A percentile compares a stretch with the other conserved stretches of the same genome.
phyloP scores from a whole-genome alignment of 2,329 filamentous ascomycete species.

The Aspergillus fischeri region DNA sequence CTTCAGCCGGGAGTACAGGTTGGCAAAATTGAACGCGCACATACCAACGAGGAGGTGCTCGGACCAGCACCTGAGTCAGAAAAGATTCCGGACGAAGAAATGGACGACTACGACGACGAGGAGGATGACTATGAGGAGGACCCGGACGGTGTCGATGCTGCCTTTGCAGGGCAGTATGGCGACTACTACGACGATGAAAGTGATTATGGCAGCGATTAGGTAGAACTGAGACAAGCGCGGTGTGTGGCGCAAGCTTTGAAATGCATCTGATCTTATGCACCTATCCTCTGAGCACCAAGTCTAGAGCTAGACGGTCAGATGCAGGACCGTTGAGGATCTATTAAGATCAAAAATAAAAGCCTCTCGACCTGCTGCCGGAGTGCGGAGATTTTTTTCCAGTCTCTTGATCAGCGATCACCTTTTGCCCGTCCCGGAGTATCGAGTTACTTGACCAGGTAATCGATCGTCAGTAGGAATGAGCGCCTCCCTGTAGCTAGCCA shows the following conservation, averaged over 20 bases:
- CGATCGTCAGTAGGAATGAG: background rate
- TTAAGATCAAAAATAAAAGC: background rate
- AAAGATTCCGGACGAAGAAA: conserved; percentile 16
- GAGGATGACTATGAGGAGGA: conserved; percentile 32
- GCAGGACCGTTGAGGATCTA: background rate
- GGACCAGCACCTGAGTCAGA: conserved; percentile 16
- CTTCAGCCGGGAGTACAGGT: conserved; percentile 2
- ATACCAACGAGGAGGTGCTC: conserved; percentile 21
- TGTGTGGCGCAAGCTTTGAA: too few species aligned
- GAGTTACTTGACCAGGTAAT: background rate
- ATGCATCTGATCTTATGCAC: background rate
- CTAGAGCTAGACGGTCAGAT: background rate
- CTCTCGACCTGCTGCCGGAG: background rate
- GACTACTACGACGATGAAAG: conserved; percentile 30
- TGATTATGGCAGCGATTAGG: conserved; percentile 31
- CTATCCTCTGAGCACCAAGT: background rate
- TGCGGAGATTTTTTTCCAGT: background rate
- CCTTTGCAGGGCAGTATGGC: conserved; percentile 35
- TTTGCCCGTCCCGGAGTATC: background rate
- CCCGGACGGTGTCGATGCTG: conserved; percentile 30
- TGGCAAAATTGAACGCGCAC: conserved; percentile 9
- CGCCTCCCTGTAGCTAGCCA: background rate
- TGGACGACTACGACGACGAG: conserved; percentile 29
- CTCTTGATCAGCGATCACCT: background rate
- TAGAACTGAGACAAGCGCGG: background rate